phyloP scores from a whole-genome alignment of 2,329 filamentous ascomycete genomes.

The Herpotrichia juniperi region DNA sequence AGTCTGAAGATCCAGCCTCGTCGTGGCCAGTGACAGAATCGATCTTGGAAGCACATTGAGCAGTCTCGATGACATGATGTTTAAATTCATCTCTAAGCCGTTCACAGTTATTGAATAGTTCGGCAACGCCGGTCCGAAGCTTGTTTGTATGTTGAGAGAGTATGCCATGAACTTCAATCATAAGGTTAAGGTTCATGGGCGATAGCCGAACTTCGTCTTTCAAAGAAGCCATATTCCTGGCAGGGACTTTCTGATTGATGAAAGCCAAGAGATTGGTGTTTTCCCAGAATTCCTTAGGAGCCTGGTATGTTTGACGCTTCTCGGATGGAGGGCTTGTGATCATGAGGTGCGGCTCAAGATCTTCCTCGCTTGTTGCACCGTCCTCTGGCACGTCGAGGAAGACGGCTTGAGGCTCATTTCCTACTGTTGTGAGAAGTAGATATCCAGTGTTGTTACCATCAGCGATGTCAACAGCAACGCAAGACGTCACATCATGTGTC shows the following conservation, averaged over 20 bases:
- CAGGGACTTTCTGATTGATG: constrained; percentile 63
- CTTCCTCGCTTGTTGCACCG: constrained; percentile 31
- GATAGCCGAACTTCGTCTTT: constrained; percentile 73
- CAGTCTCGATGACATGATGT: constrained; percentile 70
- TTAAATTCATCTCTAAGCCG: constrained; percentile 70
- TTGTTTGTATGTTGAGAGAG: constrained; percentile 72
- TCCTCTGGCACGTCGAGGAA: constrained; percentile 57
- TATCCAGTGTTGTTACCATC: constrained; percentile 65
- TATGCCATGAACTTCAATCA: constrained; percentile 75
- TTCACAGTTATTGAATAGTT: constrained; percentile 74
- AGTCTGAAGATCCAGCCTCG: constrained; percentile 44
- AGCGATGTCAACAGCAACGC: constrained; percentile 55
- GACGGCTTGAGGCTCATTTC: constrained; percentile 57
- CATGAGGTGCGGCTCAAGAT: constrained; percentile 31
- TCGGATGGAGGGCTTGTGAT: constrained; percentile 43
- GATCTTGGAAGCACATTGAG: constrained; percentile 69
- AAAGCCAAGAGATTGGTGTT: constrained; percentile 62
- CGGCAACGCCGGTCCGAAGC: constrained; percentile 72
- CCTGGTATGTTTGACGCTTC: constrained; percentile 70
- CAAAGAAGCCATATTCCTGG: constrained; percentile 65
- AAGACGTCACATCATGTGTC: constrained; percentile 49
- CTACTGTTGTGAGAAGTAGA: constrained; percentile 58
- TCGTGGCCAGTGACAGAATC: constrained; percentile 70
- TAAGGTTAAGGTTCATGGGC: constrained; percentile 71
- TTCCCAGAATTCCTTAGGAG: constrained; percentile 65